Evolutionary conservation across 148 eudicot species (phyloP).

Genomic region (Chenopodium suecicum): DNA sequence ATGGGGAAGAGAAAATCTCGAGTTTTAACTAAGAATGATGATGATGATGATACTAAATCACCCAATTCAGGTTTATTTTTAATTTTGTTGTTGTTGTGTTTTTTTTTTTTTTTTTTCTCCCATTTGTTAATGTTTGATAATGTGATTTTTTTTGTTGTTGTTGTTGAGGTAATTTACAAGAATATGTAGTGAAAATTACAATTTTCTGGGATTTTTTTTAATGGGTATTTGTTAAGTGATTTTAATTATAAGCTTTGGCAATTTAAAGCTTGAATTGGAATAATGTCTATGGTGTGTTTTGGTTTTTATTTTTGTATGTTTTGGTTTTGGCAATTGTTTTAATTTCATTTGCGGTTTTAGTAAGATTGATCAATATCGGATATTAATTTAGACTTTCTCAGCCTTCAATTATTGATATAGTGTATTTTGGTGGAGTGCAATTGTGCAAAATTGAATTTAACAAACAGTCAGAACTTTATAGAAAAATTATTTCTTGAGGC

Average conservation of each 20-base stretch:
- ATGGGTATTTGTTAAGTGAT: background rate
- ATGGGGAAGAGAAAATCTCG: conserved; percentile 1
- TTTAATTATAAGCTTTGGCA: background rate
- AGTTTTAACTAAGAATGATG: background rate
- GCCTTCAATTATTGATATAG: too few species aligned
- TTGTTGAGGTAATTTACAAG: too few species aligned
- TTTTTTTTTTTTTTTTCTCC: background rate
- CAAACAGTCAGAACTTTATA: too few species aligned
- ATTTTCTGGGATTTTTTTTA: background rate
- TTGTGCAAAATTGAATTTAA: too few species aligned
- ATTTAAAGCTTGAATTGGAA: background rate
- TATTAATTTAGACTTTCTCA: too few species aligned
- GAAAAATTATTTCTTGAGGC: too few species aligned
- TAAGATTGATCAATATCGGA: too few species aligned
- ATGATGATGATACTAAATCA: background rate
- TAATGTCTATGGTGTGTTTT: background rate
- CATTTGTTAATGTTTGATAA: background rate
- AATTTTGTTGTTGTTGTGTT: background rate
- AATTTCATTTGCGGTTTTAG: too few species aligned
- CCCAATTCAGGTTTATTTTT: conserved; percentile 5
- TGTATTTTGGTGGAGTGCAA: too few species aligned
- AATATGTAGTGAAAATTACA: background rate
- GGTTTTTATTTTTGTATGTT: background rate
- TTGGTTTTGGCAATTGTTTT: background rate
- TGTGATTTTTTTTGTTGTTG: too few species aligned